Base-by-base conservation (phyloP, 164 flowering plant species). In the Malania oleifera region DNA sequence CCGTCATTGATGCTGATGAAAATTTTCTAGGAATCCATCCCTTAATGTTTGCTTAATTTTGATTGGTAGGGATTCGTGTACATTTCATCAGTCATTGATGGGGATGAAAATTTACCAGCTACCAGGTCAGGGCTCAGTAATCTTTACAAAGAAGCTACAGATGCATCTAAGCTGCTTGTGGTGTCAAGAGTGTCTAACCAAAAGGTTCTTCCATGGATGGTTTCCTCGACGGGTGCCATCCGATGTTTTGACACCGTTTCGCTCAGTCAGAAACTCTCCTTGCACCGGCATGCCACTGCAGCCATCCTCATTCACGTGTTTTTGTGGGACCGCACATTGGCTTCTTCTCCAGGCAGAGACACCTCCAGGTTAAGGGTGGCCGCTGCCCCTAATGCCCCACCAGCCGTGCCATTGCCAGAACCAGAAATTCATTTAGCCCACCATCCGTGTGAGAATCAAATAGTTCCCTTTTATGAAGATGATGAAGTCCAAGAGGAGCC, bases 131-230 rank as follows among this genome's bases (percentile, higher is more conserved):
- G 96, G 31, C 86, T 92, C 4, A 72, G 70, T 46, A 54, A 73
- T 20, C 75, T 92, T 9, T 86, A 85, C 82, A 82, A 54, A 60
- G 90, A 86, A 52, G 91, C 98, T 28, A 50, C 24, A 11, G 63
- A 38, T n/a, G 68, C 91, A 26, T 74, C 77, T 0, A 80, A 68
- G 54, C 75, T 80, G 31, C 75, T 92, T 19, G 83, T 92, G 0
- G 64, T 92, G 24, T 92, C 96, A 19, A 70, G 98, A 63, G 74
- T 92, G 5, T 79, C 88, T 26, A 87, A 83, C 68, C 80, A 85
- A 40, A 92, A 86, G 68, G 86, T 92, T 15, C 91, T 92, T 23
- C 98, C 98, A 4, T 92, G 98, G 98, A 81, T 92, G 79, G 96
- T 89, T 46, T 85, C 98, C 13, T 73, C 87, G 1, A 64, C 83